These are phyloP conservation scores for Phytophthora multivora DNA, from an alignment of 352 stramenopile species.

Conservation along the genomic window DNA sequence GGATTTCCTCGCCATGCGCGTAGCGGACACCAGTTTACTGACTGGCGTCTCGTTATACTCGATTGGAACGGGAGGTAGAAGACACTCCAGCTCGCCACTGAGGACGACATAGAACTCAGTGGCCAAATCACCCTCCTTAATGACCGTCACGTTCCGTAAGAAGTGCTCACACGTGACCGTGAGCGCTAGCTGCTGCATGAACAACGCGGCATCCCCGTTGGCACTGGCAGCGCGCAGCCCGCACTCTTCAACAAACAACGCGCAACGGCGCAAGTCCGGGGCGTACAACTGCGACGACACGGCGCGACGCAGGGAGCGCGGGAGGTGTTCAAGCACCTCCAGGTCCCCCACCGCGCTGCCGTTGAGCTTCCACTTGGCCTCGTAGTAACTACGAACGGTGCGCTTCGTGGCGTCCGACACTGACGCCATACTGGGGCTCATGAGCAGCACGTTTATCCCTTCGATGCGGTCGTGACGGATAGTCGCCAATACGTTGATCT, in stretches of 20 bases:
- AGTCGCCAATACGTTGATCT: constrained; percentile 51
- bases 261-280: constrained; percentile 39
- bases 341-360: constrained; percentile 57
- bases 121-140: constrained; percentile 57
- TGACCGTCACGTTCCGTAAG: constrained; percentile 56
- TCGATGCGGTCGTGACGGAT: constrained; percentile 62
- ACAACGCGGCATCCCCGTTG: constrained; percentile 26
- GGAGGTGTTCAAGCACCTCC: constrained; percentile 55
- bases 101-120: constrained; percentile 68
- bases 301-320: constrained; percentile 44
- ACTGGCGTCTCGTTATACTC: not conserved
- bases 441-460: constrained; percentile 64
- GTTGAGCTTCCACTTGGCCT: constrained; percentile 78
- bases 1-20: constrained; percentile 15
- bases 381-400: constrained; percentile 64
- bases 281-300: constrained; percentile 43
- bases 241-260: constrained; percentile 29
- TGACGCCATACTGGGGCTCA: constrained; percentile 39
- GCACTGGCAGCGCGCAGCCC: constrained; percentile 2
- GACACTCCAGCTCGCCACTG: constrained; percentile 58
- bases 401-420: constrained; percentile 57
- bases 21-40: constrained; percentile 3
- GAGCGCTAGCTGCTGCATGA: constrained; percentile 39
- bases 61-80: constrained; percentile 40
- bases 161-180: constrained; percentile 64